These are phyloP conservation scores for Hanseniaspora meyeri DNA, from an alignment of 805 yeast genomes.

Conservation along the genomic window DNA sequence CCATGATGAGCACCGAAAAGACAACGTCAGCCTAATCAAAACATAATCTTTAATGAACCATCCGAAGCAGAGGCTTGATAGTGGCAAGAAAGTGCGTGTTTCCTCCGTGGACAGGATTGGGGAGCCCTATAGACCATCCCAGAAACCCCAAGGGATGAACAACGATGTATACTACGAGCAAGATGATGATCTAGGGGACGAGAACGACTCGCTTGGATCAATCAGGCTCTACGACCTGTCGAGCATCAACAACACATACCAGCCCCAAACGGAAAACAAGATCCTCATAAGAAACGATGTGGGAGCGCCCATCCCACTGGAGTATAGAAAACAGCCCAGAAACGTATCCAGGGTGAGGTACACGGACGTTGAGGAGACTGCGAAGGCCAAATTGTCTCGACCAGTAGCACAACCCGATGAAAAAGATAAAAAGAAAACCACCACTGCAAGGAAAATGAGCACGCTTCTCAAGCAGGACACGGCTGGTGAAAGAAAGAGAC, in stretches of 20 bases:
- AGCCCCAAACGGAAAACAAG: background rate
- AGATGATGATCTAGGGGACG: background rate
- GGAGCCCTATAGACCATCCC: conserved; percentile 2
- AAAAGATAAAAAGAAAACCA: background rate
- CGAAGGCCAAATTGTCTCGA: background rate
- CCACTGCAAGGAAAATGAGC: conserved; percentile 17
- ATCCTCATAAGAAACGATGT: conserved; percentile 15
- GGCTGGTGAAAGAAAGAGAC: conserved; percentile 16
- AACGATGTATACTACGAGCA: background rate
- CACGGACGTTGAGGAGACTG: background rate
- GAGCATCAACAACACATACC: background rate
- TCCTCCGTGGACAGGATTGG: conserved; percentile 7
- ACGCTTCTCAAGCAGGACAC: conserved; percentile 16
- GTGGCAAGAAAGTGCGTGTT: background rate
- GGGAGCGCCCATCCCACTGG: conserved; percentile 33
- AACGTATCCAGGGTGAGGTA: background rate
- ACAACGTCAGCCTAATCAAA: too few relatives aligned
- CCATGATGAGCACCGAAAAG: background rate
- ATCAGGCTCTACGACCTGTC: background rate
- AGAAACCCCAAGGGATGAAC: background rate
- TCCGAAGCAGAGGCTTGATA: background rate
- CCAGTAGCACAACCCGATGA: background rate
- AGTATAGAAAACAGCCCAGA: conserved; percentile 20
- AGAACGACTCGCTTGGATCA: background rate
- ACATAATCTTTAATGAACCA: background rate